A percentile compares a stretch with the other conserved stretches of the same genome.
Conservation (phyloP, 2,329 filamentous ascomycete genomes). For the Reticulascus tulasneorum region DNA sequence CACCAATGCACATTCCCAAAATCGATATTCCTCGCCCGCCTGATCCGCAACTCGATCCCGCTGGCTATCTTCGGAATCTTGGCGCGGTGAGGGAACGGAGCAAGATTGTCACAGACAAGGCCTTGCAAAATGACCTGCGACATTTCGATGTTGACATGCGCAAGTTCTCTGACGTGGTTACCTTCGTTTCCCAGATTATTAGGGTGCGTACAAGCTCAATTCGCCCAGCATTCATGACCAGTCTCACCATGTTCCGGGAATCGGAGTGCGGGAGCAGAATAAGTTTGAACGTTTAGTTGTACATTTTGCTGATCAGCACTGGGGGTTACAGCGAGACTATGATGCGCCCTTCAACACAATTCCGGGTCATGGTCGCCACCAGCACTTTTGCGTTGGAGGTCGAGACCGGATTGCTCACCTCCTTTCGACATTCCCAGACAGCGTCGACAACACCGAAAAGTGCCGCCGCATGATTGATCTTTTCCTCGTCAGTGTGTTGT, state of each 20-base stretch:
- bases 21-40: constrained; percentile 79
- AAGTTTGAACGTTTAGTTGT: no score
- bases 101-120: constrained; percentile 70
- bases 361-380: constrained; percentile 81
- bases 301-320: no score
- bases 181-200: constrained; percentile 88
- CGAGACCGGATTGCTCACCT: constrained; percentile 69
- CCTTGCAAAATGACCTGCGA: constrained; percentile 69
- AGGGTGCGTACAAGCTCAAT: constrained; percentile 63
- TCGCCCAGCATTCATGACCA: no score
- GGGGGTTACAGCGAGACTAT: constrained; percentile 49
- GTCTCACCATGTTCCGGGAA: no score
- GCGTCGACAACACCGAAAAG: constrained; percentile 67
- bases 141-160: constrained; percentile 87
- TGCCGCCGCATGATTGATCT: constrained; percentile 74
- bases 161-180: constrained; percentile 79
- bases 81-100: constrained; percentile 80
- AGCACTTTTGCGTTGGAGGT: constrained; percentile 80
- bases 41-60: constrained; percentile 83
- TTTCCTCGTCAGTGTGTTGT: constrained; percentile 73
- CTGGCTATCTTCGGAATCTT: constrained; percentile 85
- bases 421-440: constrained; percentile 63
- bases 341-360: constrained; percentile 59
- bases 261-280: no score
- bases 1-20: constrained; percentile 59